These are phyloP conservation scores for Kodamaea leandrae DNA, from an alignment of 805 yeast genomes.

Conservation along the genomic window DNA sequence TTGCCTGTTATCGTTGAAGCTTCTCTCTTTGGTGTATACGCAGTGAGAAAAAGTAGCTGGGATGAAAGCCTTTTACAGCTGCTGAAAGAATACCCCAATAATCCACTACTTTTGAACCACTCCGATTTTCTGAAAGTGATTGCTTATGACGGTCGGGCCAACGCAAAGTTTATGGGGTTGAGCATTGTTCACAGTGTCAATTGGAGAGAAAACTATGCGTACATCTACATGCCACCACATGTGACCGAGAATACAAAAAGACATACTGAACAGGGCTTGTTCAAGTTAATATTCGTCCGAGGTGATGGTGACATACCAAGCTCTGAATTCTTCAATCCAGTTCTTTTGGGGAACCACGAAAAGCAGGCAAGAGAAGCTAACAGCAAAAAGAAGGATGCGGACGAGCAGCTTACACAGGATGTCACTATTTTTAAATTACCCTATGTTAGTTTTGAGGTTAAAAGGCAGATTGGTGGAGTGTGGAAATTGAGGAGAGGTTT, in stretches of 20 bases:
- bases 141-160: not conserved
- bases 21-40: constrained; percentile 39
- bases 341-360: constrained; percentile 20
- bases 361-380: constrained; percentile 18
- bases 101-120: constrained; percentile 21
- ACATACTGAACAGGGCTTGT: constrained; percentile 15
- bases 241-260: constrained; percentile 12
- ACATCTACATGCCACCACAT: constrained; percentile 55
- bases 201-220: constrained; percentile 33
- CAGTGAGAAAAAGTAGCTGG: constrained; percentile 23
- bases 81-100: not conserved
- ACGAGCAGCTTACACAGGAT: too few relatives aligned
- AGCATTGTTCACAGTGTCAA: constrained; percentile 69
- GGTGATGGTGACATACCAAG: constrained; percentile 69
- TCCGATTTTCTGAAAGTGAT: constrained; percentile 11
- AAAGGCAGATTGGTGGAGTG: constrained; percentile 48
- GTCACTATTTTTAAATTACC: constrained; percentile 13
- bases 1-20: constrained; percentile 36
- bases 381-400: constrained; percentile 6
- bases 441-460: constrained; percentile 26
- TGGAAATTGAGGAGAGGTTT: constrained; percentile 60
- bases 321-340: constrained; percentile 45
- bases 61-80: not conserved
- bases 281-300: constrained; percentile 47
- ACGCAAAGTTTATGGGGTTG: constrained; percentile 43